Base-by-base conservation (phyloP, 2,329 filamentous ascomycete species). In the Trichophyton benhamiae region DNA sequence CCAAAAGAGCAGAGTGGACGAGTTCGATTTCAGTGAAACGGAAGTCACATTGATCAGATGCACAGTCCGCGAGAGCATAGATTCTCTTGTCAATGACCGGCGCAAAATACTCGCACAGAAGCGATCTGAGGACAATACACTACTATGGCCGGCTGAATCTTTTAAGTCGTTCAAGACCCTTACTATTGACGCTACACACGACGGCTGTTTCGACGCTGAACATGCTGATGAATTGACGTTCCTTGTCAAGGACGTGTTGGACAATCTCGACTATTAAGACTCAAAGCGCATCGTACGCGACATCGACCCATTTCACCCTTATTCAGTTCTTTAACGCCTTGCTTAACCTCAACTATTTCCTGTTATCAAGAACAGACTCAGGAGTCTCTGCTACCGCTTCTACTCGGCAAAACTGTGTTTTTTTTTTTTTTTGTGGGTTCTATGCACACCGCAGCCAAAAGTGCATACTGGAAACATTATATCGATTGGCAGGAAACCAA, bases 181-280 rank as follows among this genome's bases (percentile, higher is more conserved):
- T 15, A 44, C 17, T 38, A 49, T 61, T n/a, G 44, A 61, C n/a
- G 55, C 36, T 17, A 58, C 60, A 36, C 60, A 61, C 25, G 60
- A 61, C 38, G 44, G 60, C 5, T 61, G 60, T 30, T 61, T 61
- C n/a, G 60, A 61, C 30, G 9, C 52, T 11, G 52, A 61, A 6
- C 55, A 61, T 20, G 60, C 60, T 13, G 53, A 46, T n/a, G 25
- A 58, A 49, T 30, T 61, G n/a, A 61, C 60, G 9, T n/a, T 25
- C 25, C 53, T 61, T 41, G 44, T 61, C 38, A 61, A 52, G 33
- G 22, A 36, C 8, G 38, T 61, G 22, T 41, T 61, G 38, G 55
- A 58, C 17, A 52, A 61, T 49, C 41, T 61, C 27, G 42, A 44
- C 13, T 48, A 61, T 42, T 61, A 15, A 57, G 17, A 22, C 9